Base-by-base conservation (phyloP, 306 rosid species). In the Macrotyloma uniflorum region DNA sequence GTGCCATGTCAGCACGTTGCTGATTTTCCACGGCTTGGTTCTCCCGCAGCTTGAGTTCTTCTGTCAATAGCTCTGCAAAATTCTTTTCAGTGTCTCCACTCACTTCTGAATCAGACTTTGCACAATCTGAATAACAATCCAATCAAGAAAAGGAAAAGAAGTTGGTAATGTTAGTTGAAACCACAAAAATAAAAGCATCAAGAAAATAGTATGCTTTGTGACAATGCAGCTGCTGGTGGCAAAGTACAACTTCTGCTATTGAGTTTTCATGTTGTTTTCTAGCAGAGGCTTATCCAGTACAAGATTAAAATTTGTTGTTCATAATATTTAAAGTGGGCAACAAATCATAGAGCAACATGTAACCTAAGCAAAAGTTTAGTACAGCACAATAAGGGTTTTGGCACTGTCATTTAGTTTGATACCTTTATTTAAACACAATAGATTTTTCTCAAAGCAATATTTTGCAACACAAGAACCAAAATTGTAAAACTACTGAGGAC, bases 41-140 rank as follows among this genome's bases (percentile, higher is more conserved):
- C 84, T 96, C 99, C 55, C 97, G 72, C 69, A 93, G 86, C 83
- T 93, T 96, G 82, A 96, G 86, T 57, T 96, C 98, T 86, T 96
- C 99, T 0, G 92, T 81, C 85, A 96, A 82, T 46, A 96, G 90
- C 85, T 96, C 99, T 0, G 93, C 89, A 49, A 96, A 91, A 72
- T 91, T 96, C 87, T 88, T 96, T 67, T 96, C 98, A 0, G 94
- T 91, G 82, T 96, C 99, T 76, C 85, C 96, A 13, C 75, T 91
- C 77, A 91, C 97, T 81, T 87, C 96, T 15, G 98, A 90, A 51
- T 96, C 99, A 66, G 85, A 91, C 93, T 93, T 95, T 73, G 90
- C 95, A 82, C 97, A 94, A 85, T 92, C 98, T 94, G 89, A 71
- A 85, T 32, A 57, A 61, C 15, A 67, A 43, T 70, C 68, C 75